Evolutionary conservation across 495 filamentous ascomycete species (phyloP), one percentile per base, ranked within the genome.

Genomic region (Penicillium waksmanii): DNA sequence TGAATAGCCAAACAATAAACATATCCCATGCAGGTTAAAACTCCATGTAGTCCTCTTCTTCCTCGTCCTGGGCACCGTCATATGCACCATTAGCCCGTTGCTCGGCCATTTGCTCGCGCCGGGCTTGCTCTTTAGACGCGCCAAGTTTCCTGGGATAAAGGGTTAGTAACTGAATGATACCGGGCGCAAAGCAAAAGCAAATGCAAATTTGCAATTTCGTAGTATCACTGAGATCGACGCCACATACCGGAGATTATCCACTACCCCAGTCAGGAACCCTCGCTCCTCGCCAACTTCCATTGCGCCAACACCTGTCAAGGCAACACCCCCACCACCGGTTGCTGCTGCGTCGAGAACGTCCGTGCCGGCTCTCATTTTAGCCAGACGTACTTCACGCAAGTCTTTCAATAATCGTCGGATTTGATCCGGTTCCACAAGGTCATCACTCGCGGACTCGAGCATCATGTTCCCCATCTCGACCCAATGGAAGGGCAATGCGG

Each of bases 241-340:
- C 51, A 66, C 69, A 66, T 77, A 78, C 81, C 94, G 82, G 62
- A 98, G 81, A 27, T 89, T 89, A 76, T 98, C 94, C 61, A 97
- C 87, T 9, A 97, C 91, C 1, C 90, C 90, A 23, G 84, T 69
- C 63, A 97, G 84, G 68, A 97, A 97, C 1, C 84, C 90, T 64
- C 95, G 83, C 51, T 87, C 89, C 73, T 97, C 96, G 0, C 88
- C 85, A 53, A 97, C 72, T 80, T 98, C 95, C 88, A 98, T 90
- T 3, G 88, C 87, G 3, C 95, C 95, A 13, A 97, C 87, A 13
- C 93, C 93, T 6, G 88, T 89, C 76, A 98, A 72, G 38, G 84
- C 85, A 23, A 90, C 81, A 46, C 91, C 84, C 18, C 89, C 90
- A 2, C 85, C 89, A n/a, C 70, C 77, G 13, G 59, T 70, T 38